Conservation (phyloP, 164 flowering plant genomes). For the Liquidambar formosana region DNA sequence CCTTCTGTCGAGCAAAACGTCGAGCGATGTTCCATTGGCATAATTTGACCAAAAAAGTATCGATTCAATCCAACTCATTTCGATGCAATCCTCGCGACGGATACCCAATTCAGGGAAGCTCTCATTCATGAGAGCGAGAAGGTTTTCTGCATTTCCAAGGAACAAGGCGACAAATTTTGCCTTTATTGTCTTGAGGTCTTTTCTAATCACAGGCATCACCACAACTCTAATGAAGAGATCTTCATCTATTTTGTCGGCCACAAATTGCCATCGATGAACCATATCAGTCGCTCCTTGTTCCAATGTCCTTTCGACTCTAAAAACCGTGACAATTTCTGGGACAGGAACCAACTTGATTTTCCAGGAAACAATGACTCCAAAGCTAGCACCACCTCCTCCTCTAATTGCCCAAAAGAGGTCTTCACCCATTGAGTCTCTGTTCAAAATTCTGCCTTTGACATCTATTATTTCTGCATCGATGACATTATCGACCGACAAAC, state of each 20-base stretch:
- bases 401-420: conserved; percentile 58
- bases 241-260: conserved; percentile 24
- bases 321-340: conserved; percentile 42
- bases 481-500: conserved; percentile 42
- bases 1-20: conserved; percentile 20
- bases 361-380: conserved; percentile 44
- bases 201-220: not conserved
- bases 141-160: conserved; percentile 22
- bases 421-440: conserved; percentile 53
- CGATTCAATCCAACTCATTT: conserved; percentile 39
- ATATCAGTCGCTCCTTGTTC: conserved; percentile 34
- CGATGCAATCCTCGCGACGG: conserved; percentile 15
- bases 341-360: conserved; percentile 40
- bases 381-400: conserved; percentile 55
- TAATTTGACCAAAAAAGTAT: conserved; percentile 7
- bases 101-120: conserved; percentile 33
- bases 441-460: conserved; percentile 31
- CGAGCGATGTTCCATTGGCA: conserved; percentile 4
- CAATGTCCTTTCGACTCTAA: conserved; percentile 18
- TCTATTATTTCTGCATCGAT: conserved; percentile 43
- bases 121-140: conserved; percentile 21
- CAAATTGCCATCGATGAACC: conserved; percentile 36
- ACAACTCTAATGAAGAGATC: conserved; percentile 32
- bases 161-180: conserved; percentile 21
- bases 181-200: conserved; percentile 5